A percentile compares a stretch with the other conserved stretches of the same genome.
Evolutionary conservation across 2,329 filamentous ascomycete species (phyloP).

Genomic region (Monosporascus sp.): DNA sequence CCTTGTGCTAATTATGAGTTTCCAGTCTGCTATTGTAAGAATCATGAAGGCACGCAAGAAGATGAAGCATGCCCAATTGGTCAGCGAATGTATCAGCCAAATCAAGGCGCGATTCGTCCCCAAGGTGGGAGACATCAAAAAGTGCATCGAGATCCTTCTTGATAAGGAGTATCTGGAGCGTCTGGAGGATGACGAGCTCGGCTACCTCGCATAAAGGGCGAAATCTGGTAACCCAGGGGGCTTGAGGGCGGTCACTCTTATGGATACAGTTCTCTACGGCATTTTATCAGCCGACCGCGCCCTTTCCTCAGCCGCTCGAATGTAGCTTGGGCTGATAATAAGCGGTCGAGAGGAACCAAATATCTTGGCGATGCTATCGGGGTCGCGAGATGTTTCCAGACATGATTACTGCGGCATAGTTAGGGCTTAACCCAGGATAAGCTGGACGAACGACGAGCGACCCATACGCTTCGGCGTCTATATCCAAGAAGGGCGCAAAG

Average conservation of each 20-base stretch:
- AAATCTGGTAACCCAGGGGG: background rate
- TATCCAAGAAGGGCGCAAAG: background rate
- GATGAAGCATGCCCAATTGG: constrained; percentile 94
- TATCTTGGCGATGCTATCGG: background rate
- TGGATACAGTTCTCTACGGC: background rate
- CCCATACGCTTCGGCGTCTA: background rate
- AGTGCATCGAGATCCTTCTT: constrained; percentile 96
- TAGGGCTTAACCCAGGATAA: background rate
- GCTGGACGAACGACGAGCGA: background rate
- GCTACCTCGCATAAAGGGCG: constrained; percentile 73
- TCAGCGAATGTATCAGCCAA: constrained; percentile 92
- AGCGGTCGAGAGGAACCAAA: background rate
- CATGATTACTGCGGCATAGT: background rate
- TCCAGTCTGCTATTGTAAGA: constrained; percentile 90
- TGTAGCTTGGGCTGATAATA: background rate
- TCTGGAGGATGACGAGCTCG: constrained; percentile 87
- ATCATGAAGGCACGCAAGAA: constrained; percentile 99
- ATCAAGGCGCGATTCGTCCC: constrained; percentile 90
- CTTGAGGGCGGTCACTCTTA: background rate
- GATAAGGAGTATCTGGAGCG: constrained; percentile 99
- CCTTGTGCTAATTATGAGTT: constrained; percentile 6
- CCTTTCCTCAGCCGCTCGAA: background rate
- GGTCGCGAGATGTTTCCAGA: background rate
- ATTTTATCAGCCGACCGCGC: background rate
- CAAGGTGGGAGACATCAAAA: constrained; percentile 95